Conservation (phyloP, 495 filamentous ascomycete genomes). For the Evernia prunastri region DNA sequence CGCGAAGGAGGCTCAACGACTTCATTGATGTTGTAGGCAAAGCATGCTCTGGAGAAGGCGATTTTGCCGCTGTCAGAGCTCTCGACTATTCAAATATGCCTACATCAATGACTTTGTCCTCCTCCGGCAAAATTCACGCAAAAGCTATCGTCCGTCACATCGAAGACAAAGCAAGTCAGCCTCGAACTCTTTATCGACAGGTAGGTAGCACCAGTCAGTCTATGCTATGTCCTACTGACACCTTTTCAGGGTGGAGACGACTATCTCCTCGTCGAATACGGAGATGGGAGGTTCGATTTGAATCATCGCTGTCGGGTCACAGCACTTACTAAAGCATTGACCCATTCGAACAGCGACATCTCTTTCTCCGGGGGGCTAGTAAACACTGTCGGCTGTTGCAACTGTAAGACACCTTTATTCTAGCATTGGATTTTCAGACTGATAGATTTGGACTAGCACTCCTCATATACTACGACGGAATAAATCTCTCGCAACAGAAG, state of each 20-base stretch:
- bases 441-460: conserved; percentile 30
- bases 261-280: conserved; percentile 50
- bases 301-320: conserved; percentile 47
- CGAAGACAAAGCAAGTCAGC: conserved; percentile 35
- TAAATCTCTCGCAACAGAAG: conserved; percentile 32
- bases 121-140: conserved; percentile 21
- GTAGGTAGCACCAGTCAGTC: conserved; percentile 20
- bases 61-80: conserved; percentile 27
- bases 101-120: conserved; percentile 11
- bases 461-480: conserved; percentile 43
- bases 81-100: conserved; percentile 23
- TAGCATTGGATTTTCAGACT: not conserved
- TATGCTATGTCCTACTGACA: not conserved
- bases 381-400: conserved; percentile 46
- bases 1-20: conserved; percentile 31
- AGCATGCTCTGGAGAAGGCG: conserved; percentile 17
- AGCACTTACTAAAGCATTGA: conserved; percentile 39
- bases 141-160: conserved; percentile 38
- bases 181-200: conserved; percentile 45
- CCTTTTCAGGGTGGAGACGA: conserved; percentile 45
- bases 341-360: conserved; percentile 28
- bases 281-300: conserved; percentile 42
- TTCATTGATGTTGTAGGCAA: conserved; percentile 36
- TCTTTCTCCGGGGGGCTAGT: conserved; percentile 36
- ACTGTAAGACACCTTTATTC: conserved; percentile 26